Percentiles rank a stretch among this genome's conserved stretches.
Evolutionary conservation across 2,329 filamentous ascomycete species (phyloP).

Genomic region (Alternaria sp.): DNA sequence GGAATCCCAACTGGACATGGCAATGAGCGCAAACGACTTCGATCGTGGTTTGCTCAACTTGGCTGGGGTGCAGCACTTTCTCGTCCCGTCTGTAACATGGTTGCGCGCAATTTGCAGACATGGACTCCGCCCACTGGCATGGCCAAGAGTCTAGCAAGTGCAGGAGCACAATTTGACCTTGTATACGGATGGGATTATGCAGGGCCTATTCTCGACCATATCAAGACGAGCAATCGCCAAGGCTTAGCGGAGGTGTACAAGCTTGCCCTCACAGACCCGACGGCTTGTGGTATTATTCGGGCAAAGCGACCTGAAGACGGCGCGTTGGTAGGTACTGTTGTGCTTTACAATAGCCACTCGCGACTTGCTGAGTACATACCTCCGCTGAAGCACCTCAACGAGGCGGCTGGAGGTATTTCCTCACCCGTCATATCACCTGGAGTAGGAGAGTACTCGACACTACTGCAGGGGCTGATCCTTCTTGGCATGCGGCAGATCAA

Average conservation of each 20-base stretch:
- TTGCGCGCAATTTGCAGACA: slow-evolving; percentile 73
- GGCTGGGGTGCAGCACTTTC: slow-evolving; percentile 82
- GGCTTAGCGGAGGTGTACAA: slow-evolving; percentile 84
- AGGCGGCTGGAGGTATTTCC: slow-evolving; percentile 77
- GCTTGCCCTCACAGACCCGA: slow-evolving; percentile 74
- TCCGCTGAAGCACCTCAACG: slow-evolving; percentile 66
- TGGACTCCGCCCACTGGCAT: slow-evolving; percentile 83
- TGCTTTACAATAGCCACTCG: slow-evolving; percentile 78
- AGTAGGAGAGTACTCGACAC: slow-evolving; percentile 71
- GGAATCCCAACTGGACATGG: slow-evolving; percentile 78
- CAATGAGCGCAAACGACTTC: slow-evolving; percentile 66
- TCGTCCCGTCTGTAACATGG: slow-evolving; percentile 73
- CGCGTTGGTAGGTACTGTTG: slow-evolving; percentile 78
- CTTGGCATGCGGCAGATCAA: slow-evolving; percentile 86
- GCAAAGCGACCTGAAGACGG: slow-evolving; percentile 76
- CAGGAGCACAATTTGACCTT: slow-evolving; percentile 81
- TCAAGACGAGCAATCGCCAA: slow-evolving; percentile 76
- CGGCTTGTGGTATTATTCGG: slow-evolving; percentile 81
- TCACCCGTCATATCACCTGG: slow-evolving; percentile 78
- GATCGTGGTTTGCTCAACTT: slow-evolving; percentile 87
- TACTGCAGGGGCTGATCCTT: slow-evolving; percentile 81
- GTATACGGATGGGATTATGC: slow-evolving; percentile 82
- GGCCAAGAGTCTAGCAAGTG: slow-evolving; percentile 74
- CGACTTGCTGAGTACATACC: slow-evolving; percentile 75
- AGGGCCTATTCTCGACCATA: slow-evolving; percentile 76